phyloP scores from a whole-genome alignment of 208 protist species.

The Vickermania ingenoplastis region DNA sequence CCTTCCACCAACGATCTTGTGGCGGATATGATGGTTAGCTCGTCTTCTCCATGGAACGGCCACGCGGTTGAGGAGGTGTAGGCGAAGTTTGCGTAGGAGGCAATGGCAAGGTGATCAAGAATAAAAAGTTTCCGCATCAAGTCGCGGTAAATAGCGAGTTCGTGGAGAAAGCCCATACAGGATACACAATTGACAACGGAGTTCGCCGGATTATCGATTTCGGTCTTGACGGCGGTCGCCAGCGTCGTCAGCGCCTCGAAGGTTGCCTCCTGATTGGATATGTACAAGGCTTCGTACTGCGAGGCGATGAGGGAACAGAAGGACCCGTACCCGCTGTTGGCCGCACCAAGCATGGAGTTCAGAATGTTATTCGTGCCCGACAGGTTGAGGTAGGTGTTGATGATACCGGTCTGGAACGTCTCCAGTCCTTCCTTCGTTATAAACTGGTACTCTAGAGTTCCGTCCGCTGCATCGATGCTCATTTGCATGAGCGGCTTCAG shows the following conservation, averaged over 20 bases:
- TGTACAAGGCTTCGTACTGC: neutral
- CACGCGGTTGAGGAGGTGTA: neutral
- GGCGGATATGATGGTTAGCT: neutral
- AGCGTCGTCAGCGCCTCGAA: neutral
- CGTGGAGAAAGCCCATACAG: neutral
- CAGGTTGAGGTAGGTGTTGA: neutral
- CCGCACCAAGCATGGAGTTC: neutral
- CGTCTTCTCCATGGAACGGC: neutral
- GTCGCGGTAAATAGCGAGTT: neutral
- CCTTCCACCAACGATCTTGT: neutral
- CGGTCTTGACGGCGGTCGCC: neutral
- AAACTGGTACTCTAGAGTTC: neutral
- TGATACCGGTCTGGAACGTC: neutral
- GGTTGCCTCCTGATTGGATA: neutral
- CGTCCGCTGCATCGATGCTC: neutral
- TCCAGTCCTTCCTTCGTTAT: neutral
- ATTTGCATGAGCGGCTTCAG: neutral
- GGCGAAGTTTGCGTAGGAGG: neutral
- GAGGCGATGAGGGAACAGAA: neutral
- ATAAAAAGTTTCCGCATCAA: neutral
- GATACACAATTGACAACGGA: neutral
- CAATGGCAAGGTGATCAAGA: constrained; percentile 1
- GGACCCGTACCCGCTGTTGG: neutral
- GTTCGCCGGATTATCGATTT: neutral
- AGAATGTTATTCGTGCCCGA: neutral